Base-by-base conservation (phyloP, 441 rosid species). In the Dalechampia spathulata region DNA sequence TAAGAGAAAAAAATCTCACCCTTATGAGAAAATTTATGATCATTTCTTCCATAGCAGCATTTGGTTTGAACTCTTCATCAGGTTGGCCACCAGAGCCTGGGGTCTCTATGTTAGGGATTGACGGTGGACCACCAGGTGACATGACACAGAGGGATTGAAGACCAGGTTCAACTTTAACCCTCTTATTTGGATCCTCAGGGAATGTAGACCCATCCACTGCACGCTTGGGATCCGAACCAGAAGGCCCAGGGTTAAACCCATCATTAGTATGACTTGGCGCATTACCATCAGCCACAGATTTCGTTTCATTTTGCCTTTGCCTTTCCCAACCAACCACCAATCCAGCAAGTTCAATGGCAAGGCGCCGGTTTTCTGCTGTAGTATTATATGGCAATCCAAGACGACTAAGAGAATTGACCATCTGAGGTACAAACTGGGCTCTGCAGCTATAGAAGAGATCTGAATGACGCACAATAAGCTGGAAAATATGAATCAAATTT, bases 21-120 rank as follows among this genome's bases (percentile, higher is more conserved):
- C 97, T 72, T 73, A 94, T 90, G 32, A 94, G 94, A 72, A 94
- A 94, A 73, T 86, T 94, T 73, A 94, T 94, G 52, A 94, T 88
- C 88, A 90, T 80, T 76, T 94, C 99, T 72, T 94, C 99, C 99
- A 94, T 94, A 48, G 99, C 99, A 65, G 98, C 96, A 80, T 94
- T 94, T 34, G 98, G 99, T 76, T 94, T 94, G 76, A 94, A 94
- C 70, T 90, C 99, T 70, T 90, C 99, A 69, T 94, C 99, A 43
- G 92, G 92, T 72, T 90, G 99, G 63, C 85, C 82, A 73, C 87
- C 80, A 70, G 98, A 78, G 67, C 98, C 98, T 26, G 98, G 98
- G 67, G 96, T 86, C 70, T 87, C 99, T 59, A 94, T 70, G 48
- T 80, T 87, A 34, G 97, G 84, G 42, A 86, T 84, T 43, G 96